Percentiles rank a stretch among this genome's conserved stretches.
Conservation (phyloP, 1,139 yeast species). For the Kodamaea ohmeri region DNA sequence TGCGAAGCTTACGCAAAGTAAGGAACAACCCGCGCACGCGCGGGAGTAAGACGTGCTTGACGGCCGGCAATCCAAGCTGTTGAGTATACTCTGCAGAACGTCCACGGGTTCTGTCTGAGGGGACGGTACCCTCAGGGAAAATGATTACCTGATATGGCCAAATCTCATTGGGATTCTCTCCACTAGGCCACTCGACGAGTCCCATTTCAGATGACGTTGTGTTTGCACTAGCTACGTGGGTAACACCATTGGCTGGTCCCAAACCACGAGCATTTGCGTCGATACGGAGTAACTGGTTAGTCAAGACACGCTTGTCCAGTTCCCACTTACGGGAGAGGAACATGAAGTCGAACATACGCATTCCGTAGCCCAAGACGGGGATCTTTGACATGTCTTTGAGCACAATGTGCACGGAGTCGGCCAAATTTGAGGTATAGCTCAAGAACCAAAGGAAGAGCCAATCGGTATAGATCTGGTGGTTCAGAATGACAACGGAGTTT, state of each 20-base stretch:
- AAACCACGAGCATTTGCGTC: constrained; percentile 52
- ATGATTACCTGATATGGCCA: constrained; percentile 59
- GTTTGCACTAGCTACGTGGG: constrained; percentile 29
- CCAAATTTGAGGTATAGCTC: constrained; percentile 62
- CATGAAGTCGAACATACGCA: constrained; percentile 75
- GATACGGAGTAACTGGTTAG: constrained; percentile 52
- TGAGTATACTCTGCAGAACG: constrained; percentile 58
- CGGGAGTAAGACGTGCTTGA: constrained; percentile 73
- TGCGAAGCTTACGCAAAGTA: constrained; percentile 55
- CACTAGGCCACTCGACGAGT: constrained; percentile 38
- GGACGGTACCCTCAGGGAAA: constrained; percentile 95
- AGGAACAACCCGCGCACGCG: constrained; percentile 76
- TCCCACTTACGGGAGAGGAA: constrained; percentile 87
- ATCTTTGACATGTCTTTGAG: constrained; percentile 72
- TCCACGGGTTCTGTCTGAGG: constrained; percentile 61
- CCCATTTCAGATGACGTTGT: constrained; percentile 13
- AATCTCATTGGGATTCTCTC: constrained; percentile 26
- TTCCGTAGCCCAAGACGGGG: constrained; percentile 85
- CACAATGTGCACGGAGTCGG: constrained; percentile 66
- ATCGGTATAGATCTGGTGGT: constrained; percentile 92
- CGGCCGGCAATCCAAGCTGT: constrained; percentile 42
- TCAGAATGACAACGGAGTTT: constrained; percentile 66
- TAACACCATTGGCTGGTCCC: constrained; percentile 52
- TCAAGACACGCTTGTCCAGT: constrained; percentile 59
- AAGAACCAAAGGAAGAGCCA: constrained; percentile 95